These are phyloP conservation scores for Buxus sempervirens DNA, from an alignment of 164 flowering plant species.

Conservation along the genomic window DNA sequence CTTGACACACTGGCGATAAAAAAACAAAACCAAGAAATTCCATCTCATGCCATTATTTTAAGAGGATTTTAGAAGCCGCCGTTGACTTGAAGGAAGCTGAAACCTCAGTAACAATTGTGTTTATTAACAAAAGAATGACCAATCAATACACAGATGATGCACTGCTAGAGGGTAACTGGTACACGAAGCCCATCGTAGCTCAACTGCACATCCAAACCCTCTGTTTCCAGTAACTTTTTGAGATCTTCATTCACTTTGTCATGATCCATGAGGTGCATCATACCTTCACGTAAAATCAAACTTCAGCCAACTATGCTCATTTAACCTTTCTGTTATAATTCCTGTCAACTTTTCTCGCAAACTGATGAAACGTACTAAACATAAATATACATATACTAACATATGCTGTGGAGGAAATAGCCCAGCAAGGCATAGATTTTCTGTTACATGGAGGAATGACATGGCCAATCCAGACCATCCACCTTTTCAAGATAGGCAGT, in stretches of 20 bases:
- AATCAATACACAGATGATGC: not conserved
- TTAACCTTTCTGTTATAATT: not conserved
- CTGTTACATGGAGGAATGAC: too few species aligned
- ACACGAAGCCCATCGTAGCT: constrained; percentile 87
- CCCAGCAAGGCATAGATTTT: too few species aligned
- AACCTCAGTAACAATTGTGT: not conserved
- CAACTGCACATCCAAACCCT: constrained; percentile 80
- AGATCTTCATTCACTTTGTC: constrained; percentile 70
- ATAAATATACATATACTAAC: too few species aligned
- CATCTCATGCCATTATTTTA: too few species aligned
- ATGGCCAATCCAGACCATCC: too few species aligned
- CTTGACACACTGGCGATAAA: too few species aligned
- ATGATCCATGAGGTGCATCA: constrained; percentile 99
- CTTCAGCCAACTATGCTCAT: not conserved
- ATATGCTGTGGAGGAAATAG: too few species aligned
- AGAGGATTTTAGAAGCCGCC: too few species aligned
- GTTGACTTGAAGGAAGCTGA: not conserved
- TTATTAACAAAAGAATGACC: constrained; percentile 15
- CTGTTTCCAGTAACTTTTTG: constrained; percentile 52
- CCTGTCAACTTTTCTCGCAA: not conserved
- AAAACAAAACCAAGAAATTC: too few species aligned
- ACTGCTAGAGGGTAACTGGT: constrained; percentile 53
- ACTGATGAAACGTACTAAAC: not conserved
- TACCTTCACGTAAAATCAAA: constrained; percentile 43
- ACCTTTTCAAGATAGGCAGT: not conserved